Evolutionary conservation across 192 early-diverging fungal genomes (phyloP).

Genomic region (Dissophora ornata): DNA sequence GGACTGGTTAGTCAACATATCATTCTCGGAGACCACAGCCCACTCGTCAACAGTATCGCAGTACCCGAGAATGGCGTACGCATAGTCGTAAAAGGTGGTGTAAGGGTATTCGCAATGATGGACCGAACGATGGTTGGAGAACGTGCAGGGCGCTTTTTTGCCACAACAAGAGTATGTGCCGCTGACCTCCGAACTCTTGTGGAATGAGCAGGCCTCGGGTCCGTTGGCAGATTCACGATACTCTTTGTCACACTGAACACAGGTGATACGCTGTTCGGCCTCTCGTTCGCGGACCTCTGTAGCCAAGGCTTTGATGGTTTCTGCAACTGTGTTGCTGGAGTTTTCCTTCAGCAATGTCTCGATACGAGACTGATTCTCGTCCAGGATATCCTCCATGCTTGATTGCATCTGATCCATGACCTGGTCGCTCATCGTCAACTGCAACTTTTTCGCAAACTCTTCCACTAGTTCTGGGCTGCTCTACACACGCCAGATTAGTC

Average conservation of each 20-base stretch:
- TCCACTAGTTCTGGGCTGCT: conserved; percentile 50
- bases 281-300: conserved; percentile 37
- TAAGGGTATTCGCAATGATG: conserved; percentile 59
- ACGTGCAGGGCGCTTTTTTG: conserved; percentile 30
- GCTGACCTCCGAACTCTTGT: conserved; percentile 22
- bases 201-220: conserved; percentile 49
- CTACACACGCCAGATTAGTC: conserved; percentile 19
- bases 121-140: conserved; percentile 24
- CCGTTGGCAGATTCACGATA: conserved; percentile 52
- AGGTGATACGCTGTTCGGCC: conserved; percentile 45
- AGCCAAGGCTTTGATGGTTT: conserved; percentile 52
- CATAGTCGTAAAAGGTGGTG: conserved; percentile 42
- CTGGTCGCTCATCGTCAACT: conserved; percentile 42
- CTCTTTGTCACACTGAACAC: conserved; percentile 53
- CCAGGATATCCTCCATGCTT: conserved; percentile 48
- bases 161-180: conserved; percentile 52
- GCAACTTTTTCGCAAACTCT: conserved; percentile 54
- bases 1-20: conserved; percentile 27
- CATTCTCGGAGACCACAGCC: conserved; percentile 28
- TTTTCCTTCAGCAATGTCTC: conserved; percentile 43
- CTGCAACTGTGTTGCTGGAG: conserved; percentile 39
- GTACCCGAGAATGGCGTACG: conserved; percentile 38
- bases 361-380: conserved; percentile 44
- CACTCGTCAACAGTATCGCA: conserved; percentile 51
- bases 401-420: conserved; percentile 57